Base-by-base conservation (phyloP, 148 eudicot genomes). In the Beta vulgaris region DNA sequence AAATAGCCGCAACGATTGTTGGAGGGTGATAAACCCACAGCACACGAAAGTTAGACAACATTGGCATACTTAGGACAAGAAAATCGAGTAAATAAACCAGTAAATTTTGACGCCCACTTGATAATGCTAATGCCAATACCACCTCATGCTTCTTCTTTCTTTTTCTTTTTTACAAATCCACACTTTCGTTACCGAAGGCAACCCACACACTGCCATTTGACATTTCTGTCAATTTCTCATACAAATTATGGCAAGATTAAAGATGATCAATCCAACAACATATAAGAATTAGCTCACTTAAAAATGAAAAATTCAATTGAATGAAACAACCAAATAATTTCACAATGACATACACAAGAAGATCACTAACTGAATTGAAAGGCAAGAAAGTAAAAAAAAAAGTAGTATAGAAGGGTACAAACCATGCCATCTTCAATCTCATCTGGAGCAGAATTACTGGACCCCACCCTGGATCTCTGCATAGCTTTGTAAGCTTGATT, bases 401-500 rank as follows among this genome's bases (percentile, higher is more conserved):
- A 12, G 37, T 46, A 42, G 79, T 76, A 87, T 81, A 82, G 79
- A 90, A 88, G 79, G 88, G 90, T 81, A 90, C 96, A 79, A 90
- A 90, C 96, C 96, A 90, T 87, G 86, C 96, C 96, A 83, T 90
- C 96, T 6, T 90, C 91, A 71, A 90, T 74, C 76, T 88, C 96
- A 0, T 90, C 96, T 4, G 89, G 96, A 15, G 77, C 88, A 63
- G 75, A 92, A 46, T 82, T 77, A 74, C 87, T 74, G 25, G 92
- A 84, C 43, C 92, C 96, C 65, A 88, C 55, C 86, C 89, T 86
- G 1, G 92, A 71, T 84, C 92, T 83, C 76, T 90, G 96, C 96
- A 90, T 90, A 82, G 96, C 89, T 80, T 90, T 90, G 85, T 90
- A 88, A 34, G 96, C 92, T 83, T 90, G 96, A 87, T 90, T 90